Evolutionary conservation across 352 stramenopile genomes (phyloP), one percentile per base, ranked within the genome.

Genomic region (Pythium chondricola): DNA sequence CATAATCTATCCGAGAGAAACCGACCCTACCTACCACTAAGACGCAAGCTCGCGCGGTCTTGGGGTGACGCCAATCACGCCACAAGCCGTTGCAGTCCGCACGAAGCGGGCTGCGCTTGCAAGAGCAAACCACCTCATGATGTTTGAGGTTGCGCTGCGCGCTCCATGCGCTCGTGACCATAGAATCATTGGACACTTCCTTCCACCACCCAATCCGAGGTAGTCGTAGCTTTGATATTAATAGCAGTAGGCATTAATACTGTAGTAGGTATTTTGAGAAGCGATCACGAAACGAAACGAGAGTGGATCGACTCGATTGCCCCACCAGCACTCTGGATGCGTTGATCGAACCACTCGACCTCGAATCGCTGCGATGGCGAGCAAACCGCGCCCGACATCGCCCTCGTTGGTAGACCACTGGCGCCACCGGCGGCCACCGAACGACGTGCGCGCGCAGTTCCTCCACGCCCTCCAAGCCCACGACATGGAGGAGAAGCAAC

Each of bases 91-190:
- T 33, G 29, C 29, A 33, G 29, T 55, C 61, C 73, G 47, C 65
- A 75, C 69, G 73, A 69, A 33, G 52, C 52, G 51, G 54, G 63
- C 70, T 69, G 84, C 73, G 35, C 53, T 43, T 61, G 53, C 53
- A 41, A 61, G 25, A 54, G 13, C 18, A 29, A 55, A 71, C 14
- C 25, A 18, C 83, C 53, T 63, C 61, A 71, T 69, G 69, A 56
- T 65, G 76, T 88, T 88, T 86, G 77, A 86, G 74, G 77, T 88
- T 80, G 77, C 74, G 67, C 63, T 71, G 47, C 61, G 67, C 40
- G 16, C 58, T 46, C 56, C 47, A 43, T 88, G 77, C 69, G 77
- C 77, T 74, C 67, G 74, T 71, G 70, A 86, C 58, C 69, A 88
- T 88, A 88, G 61, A 88, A 49, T 58, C 65, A 75, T 76, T 62